Percentiles rank a stretch among this genome's conserved stretches.
These are phyloP conservation scores for Linum trigynum DNA, from an alignment of 345 rosid genomes.

Conservation along the genomic window DNA sequence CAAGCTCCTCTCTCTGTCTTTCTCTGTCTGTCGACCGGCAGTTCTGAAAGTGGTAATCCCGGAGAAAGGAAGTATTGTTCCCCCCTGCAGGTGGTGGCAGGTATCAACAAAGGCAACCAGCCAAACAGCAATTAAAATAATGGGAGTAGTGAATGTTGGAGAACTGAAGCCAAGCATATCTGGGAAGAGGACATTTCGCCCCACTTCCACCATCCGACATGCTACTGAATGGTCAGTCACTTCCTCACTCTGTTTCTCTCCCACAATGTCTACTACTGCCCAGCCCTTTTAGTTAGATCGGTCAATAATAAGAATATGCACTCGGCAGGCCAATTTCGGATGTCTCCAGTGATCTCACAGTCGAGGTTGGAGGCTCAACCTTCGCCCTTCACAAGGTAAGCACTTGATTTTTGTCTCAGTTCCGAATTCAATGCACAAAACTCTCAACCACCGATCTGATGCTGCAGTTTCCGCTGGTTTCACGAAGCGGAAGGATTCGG, in stretches of 20 bases:
- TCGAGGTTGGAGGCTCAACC: constrained; percentile 76
- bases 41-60: too few relatives aligned
- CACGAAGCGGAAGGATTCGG: constrained; percentile 78
- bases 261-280: neutral
- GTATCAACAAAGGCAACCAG: constrained; percentile 1
- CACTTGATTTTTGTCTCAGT: neutral
- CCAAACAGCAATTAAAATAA: constrained; percentile 19
- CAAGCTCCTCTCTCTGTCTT: constrained; percentile 7
- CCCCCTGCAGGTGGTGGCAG: neutral
- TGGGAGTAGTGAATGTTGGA: constrained; percentile 75
- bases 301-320: constrained; percentile 7
- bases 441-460: neutral
- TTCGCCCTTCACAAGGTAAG: constrained; percentile 90
- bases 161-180: constrained; percentile 77
- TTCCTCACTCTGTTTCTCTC: neutral
- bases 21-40: too few relatives aligned
- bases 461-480: constrained; percentile 84
- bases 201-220: constrained; percentile 82
- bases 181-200: constrained; percentile 82
- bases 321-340: constrained; percentile 89
- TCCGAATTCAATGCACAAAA: too few relatives aligned
- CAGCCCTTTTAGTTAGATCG: constrained; percentile 1
- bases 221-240: constrained; percentile 83
- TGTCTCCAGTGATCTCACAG: constrained; percentile 82
- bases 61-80: neutral